A percentile compares a stretch with the other conserved stretches of the same genome.
phyloP scores from a whole-genome alignment of 2,329 filamentous ascomycete species.

The Atkinsonella hypoxylon region DNA sequence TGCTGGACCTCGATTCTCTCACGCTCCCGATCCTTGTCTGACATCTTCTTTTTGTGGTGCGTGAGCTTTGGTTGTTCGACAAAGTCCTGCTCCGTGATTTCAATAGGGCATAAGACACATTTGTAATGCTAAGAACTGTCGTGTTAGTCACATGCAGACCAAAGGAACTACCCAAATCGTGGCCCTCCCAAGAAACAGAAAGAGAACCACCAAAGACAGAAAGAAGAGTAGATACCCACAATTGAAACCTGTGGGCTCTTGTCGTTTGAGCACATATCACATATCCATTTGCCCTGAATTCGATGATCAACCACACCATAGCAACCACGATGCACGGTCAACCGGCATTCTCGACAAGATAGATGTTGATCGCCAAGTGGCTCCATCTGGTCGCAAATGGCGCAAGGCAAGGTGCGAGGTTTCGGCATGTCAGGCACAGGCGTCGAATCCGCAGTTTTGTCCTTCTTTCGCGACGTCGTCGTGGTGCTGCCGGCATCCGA shows the following conservation, averaged over 20 bases:
- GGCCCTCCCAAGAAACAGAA: too few species aligned
- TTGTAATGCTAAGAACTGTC: constrained; percentile 53
- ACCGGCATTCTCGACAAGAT: constrained; percentile 73
- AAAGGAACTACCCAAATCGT: not conserved
- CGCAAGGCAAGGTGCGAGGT: constrained; percentile 68
- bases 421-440: constrained; percentile 66
- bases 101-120: constrained; percentile 82
- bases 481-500: constrained; percentile 33
- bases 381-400: constrained; percentile 67
- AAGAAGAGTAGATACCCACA: constrained; percentile 35
- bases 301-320: constrained; percentile 73
- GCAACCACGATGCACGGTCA: constrained; percentile 85
- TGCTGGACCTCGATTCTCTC: constrained; percentile 79
- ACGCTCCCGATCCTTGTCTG: constrained; percentile 80
- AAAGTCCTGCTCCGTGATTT: constrained; percentile 69
- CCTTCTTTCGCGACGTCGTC: constrained; percentile 44
- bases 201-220: too few species aligned
- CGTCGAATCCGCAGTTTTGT: constrained; percentile 41
- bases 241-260: constrained; percentile 88
- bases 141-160: constrained; percentile 14
- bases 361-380: constrained; percentile 60
- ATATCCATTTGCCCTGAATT: constrained; percentile 71
- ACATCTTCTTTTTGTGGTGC: constrained; percentile 68
- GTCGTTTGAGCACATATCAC: constrained; percentile 93
- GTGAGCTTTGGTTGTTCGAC: constrained; percentile 52